phyloP scores from a whole-genome alignment of 139 green algal species.

The Bryopsis sp. region DNA sequence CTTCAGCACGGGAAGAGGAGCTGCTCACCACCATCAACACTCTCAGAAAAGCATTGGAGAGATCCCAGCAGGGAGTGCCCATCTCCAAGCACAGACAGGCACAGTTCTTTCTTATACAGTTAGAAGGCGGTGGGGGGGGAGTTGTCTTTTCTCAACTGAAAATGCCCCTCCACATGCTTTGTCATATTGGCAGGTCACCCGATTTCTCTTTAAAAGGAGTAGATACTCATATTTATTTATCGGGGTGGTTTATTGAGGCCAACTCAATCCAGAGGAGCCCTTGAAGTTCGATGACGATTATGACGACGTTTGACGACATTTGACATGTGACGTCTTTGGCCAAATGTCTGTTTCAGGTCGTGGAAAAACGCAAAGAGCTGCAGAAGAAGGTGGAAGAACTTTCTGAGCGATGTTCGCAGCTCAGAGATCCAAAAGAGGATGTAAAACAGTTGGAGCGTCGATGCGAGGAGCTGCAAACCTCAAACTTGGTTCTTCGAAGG shows the following conservation, averaged over 20 bases:
- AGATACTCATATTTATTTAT: too few relatives aligned
- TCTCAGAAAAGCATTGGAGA: conserved; percentile 61
- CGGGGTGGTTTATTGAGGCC: too few relatives aligned
- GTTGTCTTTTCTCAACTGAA: too few relatives aligned
- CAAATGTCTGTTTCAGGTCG: background rate
- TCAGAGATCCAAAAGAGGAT: background rate
- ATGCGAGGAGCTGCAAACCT: background rate
- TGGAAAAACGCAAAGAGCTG: background rate
- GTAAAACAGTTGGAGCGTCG: background rate
- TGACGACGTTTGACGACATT: too few relatives aligned
- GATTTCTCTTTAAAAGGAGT: too few relatives aligned
- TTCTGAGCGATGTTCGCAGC: background rate
- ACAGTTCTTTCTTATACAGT: too few relatives aligned
- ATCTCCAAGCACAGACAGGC: conserved; percentile 69
- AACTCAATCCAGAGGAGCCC: too few relatives aligned
- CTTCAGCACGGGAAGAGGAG: conserved; percentile 41
- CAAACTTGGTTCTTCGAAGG: background rate
- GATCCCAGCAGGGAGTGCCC: conserved; percentile 44
- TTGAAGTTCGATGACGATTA: too few relatives aligned
- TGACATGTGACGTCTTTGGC: too few relatives aligned
- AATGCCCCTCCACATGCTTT: too few relatives aligned
- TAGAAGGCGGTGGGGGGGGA: too few relatives aligned
- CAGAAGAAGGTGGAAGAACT: conserved; percentile 18
- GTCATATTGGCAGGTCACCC: too few relatives aligned
- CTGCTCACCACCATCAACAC: conserved; percentile 50